Evolutionary conservation across 805 yeast species (phyloP).

Genomic region (Nakazawaea pomicola): DNA sequence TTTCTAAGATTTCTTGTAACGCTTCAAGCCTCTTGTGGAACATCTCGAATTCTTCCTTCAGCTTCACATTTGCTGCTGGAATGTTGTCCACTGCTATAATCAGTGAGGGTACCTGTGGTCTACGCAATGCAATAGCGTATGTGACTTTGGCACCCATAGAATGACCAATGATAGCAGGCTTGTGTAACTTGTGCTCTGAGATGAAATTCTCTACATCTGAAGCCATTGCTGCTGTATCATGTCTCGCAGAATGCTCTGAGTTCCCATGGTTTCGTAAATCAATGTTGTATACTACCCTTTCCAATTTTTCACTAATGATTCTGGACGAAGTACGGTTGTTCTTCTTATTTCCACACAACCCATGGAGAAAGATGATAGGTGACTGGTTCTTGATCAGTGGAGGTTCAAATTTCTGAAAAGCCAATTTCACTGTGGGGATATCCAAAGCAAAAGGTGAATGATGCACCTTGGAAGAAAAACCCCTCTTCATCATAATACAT

Average conservation of each 20-base stretch:
- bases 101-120: constrained; percentile 54
- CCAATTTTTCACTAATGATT: constrained; percentile 37
- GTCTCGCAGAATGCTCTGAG: constrained; percentile 67
- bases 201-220: constrained; percentile 77
- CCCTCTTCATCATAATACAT: not conserved
- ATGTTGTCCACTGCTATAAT: constrained; percentile 78
- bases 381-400: constrained; percentile 22
- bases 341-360: constrained; percentile 75
- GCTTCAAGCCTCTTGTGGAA: constrained; percentile 17
- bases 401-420: constrained; percentile 9
- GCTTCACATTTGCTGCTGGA: constrained; percentile 38
- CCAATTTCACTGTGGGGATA: constrained; percentile 14
- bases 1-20: not conserved
- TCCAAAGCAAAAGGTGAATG: constrained; percentile 7
- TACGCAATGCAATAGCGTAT: constrained; percentile 72
- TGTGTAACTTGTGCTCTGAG: constrained; percentile 27
- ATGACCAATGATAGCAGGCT: constrained; percentile 61
- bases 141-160: constrained; percentile 94
- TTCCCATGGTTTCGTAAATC: constrained; percentile 90
- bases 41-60: constrained; percentile 23
- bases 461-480: not conserved
- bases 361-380: constrained; percentile 81
- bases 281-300: constrained; percentile 56
- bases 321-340: constrained; percentile 77
- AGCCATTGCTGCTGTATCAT: constrained; percentile 73